Base-by-base conservation (phyloP, 345 rosid species). In the Populus simonii region DNA sequence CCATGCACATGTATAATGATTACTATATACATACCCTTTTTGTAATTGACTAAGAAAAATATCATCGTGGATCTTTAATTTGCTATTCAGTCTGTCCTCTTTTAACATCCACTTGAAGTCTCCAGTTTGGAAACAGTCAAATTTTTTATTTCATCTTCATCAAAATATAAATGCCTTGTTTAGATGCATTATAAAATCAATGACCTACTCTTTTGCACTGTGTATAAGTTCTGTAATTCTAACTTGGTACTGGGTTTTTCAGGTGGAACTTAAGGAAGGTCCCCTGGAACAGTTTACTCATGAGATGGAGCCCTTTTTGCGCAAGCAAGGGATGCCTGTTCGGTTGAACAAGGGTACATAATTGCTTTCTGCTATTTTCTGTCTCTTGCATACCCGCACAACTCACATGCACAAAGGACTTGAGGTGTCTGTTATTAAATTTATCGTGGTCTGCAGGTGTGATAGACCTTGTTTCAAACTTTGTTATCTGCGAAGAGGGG, bases 311-410 rank as follows among this genome's bases (percentile, higher is more conserved):
- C 99, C 99, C 8, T 85, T 90, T 72, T 76, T 94, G 73, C 92
- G 99, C 74, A 94, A 92, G 82, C 99, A 92, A 84, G 97, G 95
- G 39, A 77, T 96, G 94, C 99, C 98, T 76, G 99, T 96, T 78
- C 89, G 98, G 68, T 84, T 96, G 83, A 96, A 92, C 88, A 90
- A 85, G 88, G 97, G 99, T 96, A 38, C 8, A 45, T 49, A 25
- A 27, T 74, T 74, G 66, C 41, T 55, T 74, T 69, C 8, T 61
- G 65, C 22, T 75, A 27, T 47, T 51, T 75, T 62, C 20, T 59
- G 6, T 66, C 43, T 12, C 18, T 77, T 23, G 4, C 35, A 7
- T 61, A 6, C 25, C 5, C 16, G 11, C 61, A 7, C 35, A 22
- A 8, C 12, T 43, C 45, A 41, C 13, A 7, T 25, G 45, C 12